phyloP scores from a whole-genome alignment of 208 protist genomes.

The Porcisia hertigi region DNA sequence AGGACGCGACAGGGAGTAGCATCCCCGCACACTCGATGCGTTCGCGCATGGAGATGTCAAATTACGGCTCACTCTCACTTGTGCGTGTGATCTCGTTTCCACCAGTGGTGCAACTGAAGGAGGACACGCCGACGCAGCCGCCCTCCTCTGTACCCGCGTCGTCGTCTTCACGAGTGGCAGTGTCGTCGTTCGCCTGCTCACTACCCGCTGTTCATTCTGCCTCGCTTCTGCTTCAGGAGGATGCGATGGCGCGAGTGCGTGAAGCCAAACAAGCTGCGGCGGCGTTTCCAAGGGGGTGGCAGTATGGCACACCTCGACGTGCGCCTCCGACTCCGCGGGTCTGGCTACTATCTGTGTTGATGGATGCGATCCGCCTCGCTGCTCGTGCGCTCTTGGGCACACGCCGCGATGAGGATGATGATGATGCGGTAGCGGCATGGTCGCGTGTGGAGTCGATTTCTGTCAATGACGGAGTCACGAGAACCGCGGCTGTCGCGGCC shows the following conservation, averaged over 20 bases:
- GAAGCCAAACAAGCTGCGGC: slow-evolving; percentile 5
- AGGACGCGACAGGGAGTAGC: background rate
- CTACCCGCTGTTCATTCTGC: slow-evolving; percentile 15
- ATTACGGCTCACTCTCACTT: slow-evolving; percentile 1
- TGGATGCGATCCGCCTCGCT: background rate
- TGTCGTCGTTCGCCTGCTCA: slow-evolving; percentile 6
- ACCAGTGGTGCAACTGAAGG: slow-evolving; percentile 15
- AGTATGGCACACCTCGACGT: background rate
- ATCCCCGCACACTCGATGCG: background rate
- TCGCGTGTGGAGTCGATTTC: slow-evolving; percentile 2
- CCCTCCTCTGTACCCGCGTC: background rate
- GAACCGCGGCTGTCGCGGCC: slow-evolving; percentile 17
- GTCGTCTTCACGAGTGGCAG: background rate
- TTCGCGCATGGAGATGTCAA: slow-evolving; percentile 10
- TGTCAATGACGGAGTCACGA: slow-evolving; percentile 3
- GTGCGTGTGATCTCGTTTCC: slow-evolving; percentile 42
- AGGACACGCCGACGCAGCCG: background rate
- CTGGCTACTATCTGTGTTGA: slow-evolving; percentile 5
- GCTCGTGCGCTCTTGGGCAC: slow-evolving; percentile 1
- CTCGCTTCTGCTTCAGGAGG: slow-evolving; percentile 8
- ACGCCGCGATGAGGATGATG: background rate
- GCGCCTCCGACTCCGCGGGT: background rate
- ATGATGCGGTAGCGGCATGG: background rate
- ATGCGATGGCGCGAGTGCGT: slow-evolving; percentile 1
- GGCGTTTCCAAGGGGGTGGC: background rate